These are phyloP conservation scores for Alternaria ventricosa DNA, from an alignment of 2,329 filamentous ascomycete species.

Conservation along the genomic window DNA sequence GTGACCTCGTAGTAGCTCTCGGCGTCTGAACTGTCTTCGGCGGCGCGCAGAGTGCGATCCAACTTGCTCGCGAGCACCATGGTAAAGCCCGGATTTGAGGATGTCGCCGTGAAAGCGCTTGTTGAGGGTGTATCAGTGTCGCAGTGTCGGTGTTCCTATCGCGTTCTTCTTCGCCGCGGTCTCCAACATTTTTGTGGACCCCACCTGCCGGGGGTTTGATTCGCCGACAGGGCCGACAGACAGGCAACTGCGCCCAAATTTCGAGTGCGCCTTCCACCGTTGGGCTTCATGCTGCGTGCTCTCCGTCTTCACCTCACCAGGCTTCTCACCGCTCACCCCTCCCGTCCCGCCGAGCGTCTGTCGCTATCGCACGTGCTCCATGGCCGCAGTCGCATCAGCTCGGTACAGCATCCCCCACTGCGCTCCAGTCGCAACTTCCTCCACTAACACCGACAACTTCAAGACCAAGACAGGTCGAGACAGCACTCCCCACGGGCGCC, in stretches of 20 bases:
- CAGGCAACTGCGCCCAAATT: constrained; percentile 18
- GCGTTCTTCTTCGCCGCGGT: neutral
- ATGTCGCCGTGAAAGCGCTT: neutral
- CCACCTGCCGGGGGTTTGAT: constrained; percentile 16
- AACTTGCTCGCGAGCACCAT: constrained; percentile 48
- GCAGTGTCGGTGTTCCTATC: neutral
- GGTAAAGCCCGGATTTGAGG: neutral
- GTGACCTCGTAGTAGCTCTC: constrained; percentile 50
- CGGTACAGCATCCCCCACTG: constrained; percentile 36
- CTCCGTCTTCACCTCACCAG: constrained; percentile 12
- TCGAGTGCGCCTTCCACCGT: constrained; percentile 4
- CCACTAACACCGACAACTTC: constrained; percentile 31
- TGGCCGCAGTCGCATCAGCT: constrained; percentile 31
- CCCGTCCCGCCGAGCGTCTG: constrained; percentile 15
- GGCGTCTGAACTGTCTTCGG: constrained; percentile 45
- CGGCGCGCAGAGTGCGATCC: constrained; percentile 45
- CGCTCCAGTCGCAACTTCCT: constrained; percentile 28
- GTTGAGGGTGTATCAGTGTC: neutral
- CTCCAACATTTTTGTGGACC: constrained; percentile 21
- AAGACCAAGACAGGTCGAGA: constrained; percentile 32
- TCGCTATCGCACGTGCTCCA: constrained; percentile 27
- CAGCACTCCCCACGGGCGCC: constrained; percentile 16
- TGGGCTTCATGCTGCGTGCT: constrained; percentile 15
- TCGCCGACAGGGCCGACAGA: constrained; percentile 18
- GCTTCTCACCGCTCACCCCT: constrained; percentile 7